Evolutionary conservation across 2,329 filamentous ascomycete genomes (phyloP).

Genomic region (Fusarium anthophilum): DNA sequence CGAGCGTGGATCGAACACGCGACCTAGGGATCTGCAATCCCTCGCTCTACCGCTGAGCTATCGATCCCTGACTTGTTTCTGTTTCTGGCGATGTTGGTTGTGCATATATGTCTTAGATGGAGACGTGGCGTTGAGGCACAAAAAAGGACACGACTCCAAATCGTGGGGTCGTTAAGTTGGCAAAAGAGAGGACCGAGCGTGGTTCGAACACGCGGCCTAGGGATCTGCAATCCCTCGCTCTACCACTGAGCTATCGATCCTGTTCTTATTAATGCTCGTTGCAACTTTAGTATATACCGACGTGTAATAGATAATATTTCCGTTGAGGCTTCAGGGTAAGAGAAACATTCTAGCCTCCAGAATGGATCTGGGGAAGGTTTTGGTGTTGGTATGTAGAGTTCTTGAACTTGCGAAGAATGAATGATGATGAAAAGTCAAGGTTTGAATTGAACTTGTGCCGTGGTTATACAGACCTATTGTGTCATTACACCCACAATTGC

Average conservation of each 20-base stretch:
- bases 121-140: constrained; percentile 11
- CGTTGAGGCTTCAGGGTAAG: not conserved
- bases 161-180: not conserved
- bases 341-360: too few species aligned
- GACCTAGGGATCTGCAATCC: constrained; percentile 37
- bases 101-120: not conserved
- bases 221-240: constrained; percentile 39
- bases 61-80: constrained; percentile 11
- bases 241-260: constrained; percentile 39
- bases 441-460: too few species aligned
- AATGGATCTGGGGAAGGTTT: not conserved
- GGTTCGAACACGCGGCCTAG: constrained; percentile 36
- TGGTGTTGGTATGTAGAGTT: not conserved
- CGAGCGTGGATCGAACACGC: constrained; percentile 39
- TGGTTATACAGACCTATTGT: not conserved
- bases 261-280: accelerated
- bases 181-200: constrained; percentile 36
- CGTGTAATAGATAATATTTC: accelerated
- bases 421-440: not conserved
- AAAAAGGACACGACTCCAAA: constrained; percentile 8
- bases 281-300: accelerated
- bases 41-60: constrained; percentile 38
- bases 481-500: not conserved
- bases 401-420: not conserved
- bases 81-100: not conserved